Evolutionary conservation across 192 early-diverging fungal genomes (phyloP).

Genomic region (Entomortierella beljakovae): DNA sequence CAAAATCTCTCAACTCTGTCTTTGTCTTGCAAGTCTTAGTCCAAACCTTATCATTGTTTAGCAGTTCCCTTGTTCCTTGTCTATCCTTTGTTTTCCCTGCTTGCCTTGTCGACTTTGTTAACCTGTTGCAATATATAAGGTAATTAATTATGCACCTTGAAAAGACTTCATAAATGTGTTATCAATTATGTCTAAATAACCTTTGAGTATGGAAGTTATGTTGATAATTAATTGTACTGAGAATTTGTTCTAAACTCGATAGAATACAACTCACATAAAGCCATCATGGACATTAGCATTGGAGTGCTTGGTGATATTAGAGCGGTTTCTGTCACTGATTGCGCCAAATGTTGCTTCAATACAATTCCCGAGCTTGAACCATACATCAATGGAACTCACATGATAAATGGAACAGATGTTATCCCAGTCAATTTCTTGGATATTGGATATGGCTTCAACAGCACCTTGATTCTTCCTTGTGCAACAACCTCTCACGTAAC

Average conservation of each 20-base stretch:
- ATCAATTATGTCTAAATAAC: slow-evolving; percentile 13
- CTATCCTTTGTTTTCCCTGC: not conserved
- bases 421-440: not conserved
- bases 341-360: slow-evolving; percentile 13
- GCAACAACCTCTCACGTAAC: not conserved
- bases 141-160: slow-evolving; percentile 15
- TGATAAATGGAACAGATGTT: slow-evolving; percentile 14
- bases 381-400: slow-evolving; percentile 11
- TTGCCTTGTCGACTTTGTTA: slow-evolving; percentile 15
- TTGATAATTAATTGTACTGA: slow-evolving; percentile 7
- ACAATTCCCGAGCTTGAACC: not conserved
- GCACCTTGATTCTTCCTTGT: slow-evolving; percentile 8
- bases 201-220: slow-evolving; percentile 12
- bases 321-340: slow-evolving; percentile 2
- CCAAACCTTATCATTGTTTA: not conserved
- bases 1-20: too few relatives aligned
- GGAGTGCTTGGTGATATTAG: slow-evolving; percentile 6
- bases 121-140: slow-evolving; percentile 13
- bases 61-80: not conserved
- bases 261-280: slow-evolving; percentile 11
- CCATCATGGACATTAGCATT: slow-evolving; percentile 11
- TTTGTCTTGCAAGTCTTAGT: not conserved
- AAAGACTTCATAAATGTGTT: slow-evolving; percentile 5
- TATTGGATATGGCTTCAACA: slow-evolving; percentile 2
- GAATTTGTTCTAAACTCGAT: slow-evolving; percentile 16